Percentiles rank a stretch among this genome's conserved stretches.
phyloP scores from a whole-genome alignment of 768 basidiomycete species.

The Mycena vitilis region DNA sequence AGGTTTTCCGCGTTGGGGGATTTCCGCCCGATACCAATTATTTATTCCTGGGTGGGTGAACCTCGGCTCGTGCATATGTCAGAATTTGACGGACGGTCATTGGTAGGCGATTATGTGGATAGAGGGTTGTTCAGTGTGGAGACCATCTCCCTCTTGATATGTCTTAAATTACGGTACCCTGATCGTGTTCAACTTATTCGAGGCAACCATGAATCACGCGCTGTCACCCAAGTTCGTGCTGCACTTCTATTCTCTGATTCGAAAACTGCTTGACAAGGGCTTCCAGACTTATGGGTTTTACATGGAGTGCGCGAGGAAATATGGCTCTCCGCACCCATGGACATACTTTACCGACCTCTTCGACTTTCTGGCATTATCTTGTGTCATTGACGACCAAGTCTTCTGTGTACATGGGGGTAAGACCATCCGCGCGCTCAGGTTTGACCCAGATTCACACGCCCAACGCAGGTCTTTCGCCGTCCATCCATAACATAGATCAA shows the following conservation, averaged over 20 bases:
- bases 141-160: conserved; percentile 96
- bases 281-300: conserved; percentile 97
- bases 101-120: conserved; percentile 96
- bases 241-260: conserved; percentile 2
- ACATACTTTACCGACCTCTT: conserved; percentile 99
- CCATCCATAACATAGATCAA: conserved; percentile 50
- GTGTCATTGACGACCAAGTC: conserved; percentile 98
- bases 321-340: conserved; percentile 95
- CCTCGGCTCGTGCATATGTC: neutral
- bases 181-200: conserved; percentile 95
- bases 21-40: conserved; percentile 98
- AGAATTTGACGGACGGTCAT: conserved; percentile 30
- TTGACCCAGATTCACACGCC: conserved; percentile 30
- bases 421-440: conserved; percentile 33
- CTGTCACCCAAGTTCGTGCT: conserved; percentile 90
- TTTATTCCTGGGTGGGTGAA: conserved; percentile 84
- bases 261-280: neutral
- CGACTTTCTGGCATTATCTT: conserved; percentile 95
- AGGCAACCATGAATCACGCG: conserved; percentile 97
- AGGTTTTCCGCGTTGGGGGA: conserved; percentile 98
- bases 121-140: conserved; percentile 98
- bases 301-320: conserved; percentile 96
- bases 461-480: conserved; percentile 86
- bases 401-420: conserved; percentile 98
- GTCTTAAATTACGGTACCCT: conserved; percentile 95